Evolutionary conservation across 202 grass and related monocot genomes (phyloP).

Genomic region (Setaria viridis): DNA sequence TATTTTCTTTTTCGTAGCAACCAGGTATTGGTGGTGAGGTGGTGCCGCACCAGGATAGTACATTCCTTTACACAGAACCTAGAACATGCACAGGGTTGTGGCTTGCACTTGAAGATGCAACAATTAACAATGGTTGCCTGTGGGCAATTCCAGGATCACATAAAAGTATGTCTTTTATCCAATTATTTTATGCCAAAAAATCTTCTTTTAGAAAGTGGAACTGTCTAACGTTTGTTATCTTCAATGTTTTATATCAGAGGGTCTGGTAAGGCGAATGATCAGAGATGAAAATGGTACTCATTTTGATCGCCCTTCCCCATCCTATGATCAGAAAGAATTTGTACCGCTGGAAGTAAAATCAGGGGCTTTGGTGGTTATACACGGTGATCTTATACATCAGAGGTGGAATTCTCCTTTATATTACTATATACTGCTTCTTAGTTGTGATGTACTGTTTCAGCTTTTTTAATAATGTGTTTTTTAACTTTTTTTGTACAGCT

Average conservation of each 20-base stretch:
- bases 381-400: conserved; percentile 94
- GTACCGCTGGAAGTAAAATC: conserved; percentile 89
- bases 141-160: conserved; percentile 91
- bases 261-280: conserved; percentile 80
- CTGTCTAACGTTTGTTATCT: not conserved
- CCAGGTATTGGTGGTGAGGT: conserved; percentile 97
- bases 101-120: conserved; percentile 96
- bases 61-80: conserved; percentile 88
- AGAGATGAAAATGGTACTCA: conserved; percentile 84
- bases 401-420: conserved; percentile 54
- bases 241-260: conserved; percentile 61
- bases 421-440: not conserved
- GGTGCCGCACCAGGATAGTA: conserved; percentile 95
- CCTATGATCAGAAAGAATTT: conserved; percentile 77
- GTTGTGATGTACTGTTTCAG: conserved; percentile 25
- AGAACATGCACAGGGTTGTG: conserved; percentile 82
- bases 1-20: conserved; percentile 63
- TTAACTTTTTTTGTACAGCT: conserved; percentile 63
- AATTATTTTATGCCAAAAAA: conserved; percentile 6
- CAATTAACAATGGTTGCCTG: conserved; percentile 74
- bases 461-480: conserved; percentile 19
- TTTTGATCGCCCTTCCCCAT: conserved; percentile 68
- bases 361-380: conserved; percentile 86
- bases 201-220: not conserved
- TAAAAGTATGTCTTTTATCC: conserved; percentile 59